phyloP scores from a whole-genome alignment of 495 filamentous ascomycete species.

The Hyaloscypha hepaticicola region DNA sequence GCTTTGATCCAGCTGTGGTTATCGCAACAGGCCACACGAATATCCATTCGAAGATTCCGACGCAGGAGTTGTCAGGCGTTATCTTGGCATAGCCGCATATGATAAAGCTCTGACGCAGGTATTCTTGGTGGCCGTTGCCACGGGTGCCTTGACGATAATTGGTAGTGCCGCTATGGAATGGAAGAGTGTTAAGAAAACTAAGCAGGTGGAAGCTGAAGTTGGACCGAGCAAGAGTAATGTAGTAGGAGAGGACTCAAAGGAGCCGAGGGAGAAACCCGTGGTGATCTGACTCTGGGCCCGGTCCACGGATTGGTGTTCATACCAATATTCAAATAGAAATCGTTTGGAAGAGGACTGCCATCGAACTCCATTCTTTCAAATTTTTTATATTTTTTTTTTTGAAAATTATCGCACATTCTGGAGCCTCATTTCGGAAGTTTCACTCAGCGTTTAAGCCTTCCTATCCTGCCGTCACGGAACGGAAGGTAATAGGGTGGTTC shows the following conservation, averaged over 20 bases:
- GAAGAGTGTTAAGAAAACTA: constrained; percentile 34
- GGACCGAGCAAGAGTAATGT: background rate
- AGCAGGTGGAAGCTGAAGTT: background rate
- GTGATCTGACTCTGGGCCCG: background rate
- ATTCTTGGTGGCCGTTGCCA: constrained; percentile 68
- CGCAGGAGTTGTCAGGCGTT: constrained; percentile 49
- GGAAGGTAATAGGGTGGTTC: no score
- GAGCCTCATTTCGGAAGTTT: no score
- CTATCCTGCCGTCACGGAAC: no score
- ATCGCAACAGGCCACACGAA: constrained; percentile 50
- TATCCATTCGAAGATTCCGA: constrained; percentile 43
- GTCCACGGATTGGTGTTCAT: no score
- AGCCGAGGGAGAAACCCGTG: background rate
- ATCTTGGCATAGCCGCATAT: constrained; percentile 66
- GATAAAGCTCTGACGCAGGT: constrained; percentile 64
- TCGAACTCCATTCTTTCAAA: no score
- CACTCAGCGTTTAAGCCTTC: no score
- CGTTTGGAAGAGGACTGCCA: no score
- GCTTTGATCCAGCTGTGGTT: constrained; percentile 40
- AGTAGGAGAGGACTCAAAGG: background rate
- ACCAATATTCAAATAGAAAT: no score
- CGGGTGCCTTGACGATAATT: constrained; percentile 57
- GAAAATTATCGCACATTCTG: no score
- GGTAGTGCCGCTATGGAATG: constrained; percentile 65
- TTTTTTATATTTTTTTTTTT: no score